Conservation (phyloP, 2,329 filamentous ascomycete species). For the Pestalotiopsis sp. region DNA sequence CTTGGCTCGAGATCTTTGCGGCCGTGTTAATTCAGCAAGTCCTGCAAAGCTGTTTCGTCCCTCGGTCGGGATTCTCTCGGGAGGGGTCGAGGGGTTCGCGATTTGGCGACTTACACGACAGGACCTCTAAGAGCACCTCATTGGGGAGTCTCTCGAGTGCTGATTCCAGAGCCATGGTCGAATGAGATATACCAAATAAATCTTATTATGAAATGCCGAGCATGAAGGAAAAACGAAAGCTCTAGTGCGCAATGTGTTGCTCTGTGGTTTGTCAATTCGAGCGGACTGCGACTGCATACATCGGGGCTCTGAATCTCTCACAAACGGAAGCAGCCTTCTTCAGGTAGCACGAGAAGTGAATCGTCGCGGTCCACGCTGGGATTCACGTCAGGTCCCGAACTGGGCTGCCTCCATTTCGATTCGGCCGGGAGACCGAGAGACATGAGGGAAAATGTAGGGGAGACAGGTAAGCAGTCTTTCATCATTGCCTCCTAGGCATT, state of each 20-base stretch:
- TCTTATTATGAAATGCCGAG: background rate
- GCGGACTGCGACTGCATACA: background rate
- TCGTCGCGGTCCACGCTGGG: background rate
- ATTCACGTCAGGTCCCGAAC: background rate
- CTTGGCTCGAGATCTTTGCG: constrained; percentile 50
- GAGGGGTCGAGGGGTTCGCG: background rate
- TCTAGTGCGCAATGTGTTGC: background rate
- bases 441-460: background rate
- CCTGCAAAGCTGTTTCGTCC: background rate
- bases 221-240: background rate
- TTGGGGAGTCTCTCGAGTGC: constrained; percentile 57
- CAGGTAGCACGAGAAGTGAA: background rate
- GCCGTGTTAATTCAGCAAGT: background rate
- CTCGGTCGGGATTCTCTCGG: background rate
- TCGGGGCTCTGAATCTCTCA: background rate
- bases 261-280: background rate
- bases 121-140: constrained; percentile 64
- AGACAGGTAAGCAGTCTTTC: background rate
- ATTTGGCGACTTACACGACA: constrained; percentile 51
- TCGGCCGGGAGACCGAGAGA: background rate
- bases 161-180: constrained; percentile 21
- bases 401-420: background rate
- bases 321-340: background rate
- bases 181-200: too few species aligned
- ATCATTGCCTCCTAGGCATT: background rate